phyloP scores from a whole-genome alignment of 163 green algal genomes.

The Picocystis sp. region DNA sequence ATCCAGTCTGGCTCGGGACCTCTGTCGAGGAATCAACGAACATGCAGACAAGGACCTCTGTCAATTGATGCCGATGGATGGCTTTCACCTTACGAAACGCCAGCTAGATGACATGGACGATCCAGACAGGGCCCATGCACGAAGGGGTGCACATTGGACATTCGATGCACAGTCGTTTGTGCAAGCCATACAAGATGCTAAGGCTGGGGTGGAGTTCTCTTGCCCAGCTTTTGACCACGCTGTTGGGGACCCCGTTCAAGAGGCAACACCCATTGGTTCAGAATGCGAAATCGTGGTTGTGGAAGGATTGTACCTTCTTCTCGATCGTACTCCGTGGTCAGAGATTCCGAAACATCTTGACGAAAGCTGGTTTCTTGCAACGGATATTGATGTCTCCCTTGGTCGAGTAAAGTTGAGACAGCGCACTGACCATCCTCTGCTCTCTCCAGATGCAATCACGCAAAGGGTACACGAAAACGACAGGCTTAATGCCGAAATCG shows the following conservation, averaged over 20 bases:
- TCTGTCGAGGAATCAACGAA: slow-evolving; percentile 21
- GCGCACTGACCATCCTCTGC: too few species aligned
- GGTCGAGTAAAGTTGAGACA: too few species aligned
- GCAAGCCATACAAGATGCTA: slow-evolving; percentile 13
- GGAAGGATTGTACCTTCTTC: too few species aligned
- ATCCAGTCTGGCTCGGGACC: slow-evolving; percentile 28
- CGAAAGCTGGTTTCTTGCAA: too few species aligned
- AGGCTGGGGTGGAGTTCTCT: background rate
- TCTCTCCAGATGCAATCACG: too few species aligned
- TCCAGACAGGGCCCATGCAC: slow-evolving; percentile 36
- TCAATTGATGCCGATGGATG: slow-evolving; percentile 45
- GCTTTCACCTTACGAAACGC: slow-evolving; percentile 44
- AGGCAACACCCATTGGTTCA: slow-evolving; percentile 21
- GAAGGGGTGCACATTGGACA: slow-evolving; percentile 57
- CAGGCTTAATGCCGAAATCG: too few species aligned
- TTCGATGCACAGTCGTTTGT: slow-evolving; percentile 55
- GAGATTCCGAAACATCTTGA: too few species aligned
- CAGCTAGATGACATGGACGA: slow-evolving; percentile 55
- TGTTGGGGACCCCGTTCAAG: slow-evolving; percentile 40
- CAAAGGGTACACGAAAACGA: too few species aligned
- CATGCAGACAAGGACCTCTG: slow-evolving; percentile 1
- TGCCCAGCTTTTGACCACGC: slow-evolving; percentile 61
- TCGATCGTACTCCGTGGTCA: too few species aligned
- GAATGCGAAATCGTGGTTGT: background rate
- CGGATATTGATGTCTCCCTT: too few species aligned